Base-by-base conservation (phyloP, 805 yeast species). In the Pachysolen tannophilus region DNA sequence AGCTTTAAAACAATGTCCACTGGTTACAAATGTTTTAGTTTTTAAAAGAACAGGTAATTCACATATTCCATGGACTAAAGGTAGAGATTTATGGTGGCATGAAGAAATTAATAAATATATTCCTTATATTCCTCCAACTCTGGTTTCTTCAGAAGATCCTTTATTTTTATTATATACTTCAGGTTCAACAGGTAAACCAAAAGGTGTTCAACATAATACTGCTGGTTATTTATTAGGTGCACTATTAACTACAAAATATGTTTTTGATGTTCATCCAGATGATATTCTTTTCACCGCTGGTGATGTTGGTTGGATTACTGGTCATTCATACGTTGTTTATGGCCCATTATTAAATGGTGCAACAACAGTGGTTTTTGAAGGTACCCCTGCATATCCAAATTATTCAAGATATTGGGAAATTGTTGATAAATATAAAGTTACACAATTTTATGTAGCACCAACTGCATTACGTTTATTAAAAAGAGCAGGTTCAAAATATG, bases 301-400 rank as follows among this genome's bases (percentile, higher is more conserved):
- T 54, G 94, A 83, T 61, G 81, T 83, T 35, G 94, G 94, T 50
- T 83, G 94, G 94, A 81, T 83, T 50, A 83, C 94, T 6, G 94
- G 94, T 39, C 94, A 83, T 61, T 71, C 92, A 8, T 83, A 83
- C 50, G 87, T 77, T 14, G 73, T 82, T 32, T 83, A 83, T 55
- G 94, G 94, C 38, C 94, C 94, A 26, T 65, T 83, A 53, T 56
- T 72, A 20, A 67, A 72, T 47, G 94, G 94, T 55, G 77, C 82
- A 38, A 77, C 94, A 21, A 76, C 92, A 15, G 71, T 83, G 30
- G 82, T 83, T 24, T 83, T 81, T 53, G 94, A 83, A 64, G 88
- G 90, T 45, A 83, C 94, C 10, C 94, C 94, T 26, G 84, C 87
- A 17, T 82, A 79, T 57, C 94, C 94, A 44, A 75, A 75, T 50